Evolutionary conservation across 1,284 basidiomycete genomes (phyloP).

Genomic region (Sphaerobolus stellatus): DNA sequence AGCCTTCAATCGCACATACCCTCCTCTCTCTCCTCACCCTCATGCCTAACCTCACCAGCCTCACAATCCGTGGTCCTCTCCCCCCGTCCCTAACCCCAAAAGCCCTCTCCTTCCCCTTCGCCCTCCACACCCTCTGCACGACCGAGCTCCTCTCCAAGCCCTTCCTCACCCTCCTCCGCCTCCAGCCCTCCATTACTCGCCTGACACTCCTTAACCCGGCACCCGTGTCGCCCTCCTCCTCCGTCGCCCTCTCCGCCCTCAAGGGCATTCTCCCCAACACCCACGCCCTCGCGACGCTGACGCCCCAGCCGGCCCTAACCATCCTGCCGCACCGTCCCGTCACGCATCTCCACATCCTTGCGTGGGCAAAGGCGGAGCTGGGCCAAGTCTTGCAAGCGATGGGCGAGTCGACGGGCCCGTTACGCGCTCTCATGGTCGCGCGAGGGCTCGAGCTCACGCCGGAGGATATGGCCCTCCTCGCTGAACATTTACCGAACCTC

Average conservation of each 20-base stretch:
- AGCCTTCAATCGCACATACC: not conserved
- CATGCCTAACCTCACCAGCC: conserved; percentile 6
- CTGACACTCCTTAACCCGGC: conserved; percentile 7
- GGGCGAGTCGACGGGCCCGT: not conserved
- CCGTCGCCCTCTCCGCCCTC: not conserved
- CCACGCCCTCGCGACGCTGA: conserved; percentile 6
- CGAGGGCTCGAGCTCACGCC: conserved; percentile 9
- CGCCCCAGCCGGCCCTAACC: conserved; percentile 8
- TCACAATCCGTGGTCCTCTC: conserved; percentile 9
- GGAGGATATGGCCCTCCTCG: conserved; percentile 4
- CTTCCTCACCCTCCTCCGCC: conserved; percentile 6
- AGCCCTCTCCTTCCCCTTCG: conserved; percentile 1
- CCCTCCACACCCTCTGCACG: conserved; percentile 5
- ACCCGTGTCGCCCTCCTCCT: not conserved
- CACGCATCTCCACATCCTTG: conserved; percentile 13
- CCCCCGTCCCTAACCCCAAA: not conserved
- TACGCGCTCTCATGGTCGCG: conserved; percentile 10
- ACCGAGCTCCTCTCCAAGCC: conserved; percentile 5
- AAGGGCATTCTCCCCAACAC: conserved; percentile 6
- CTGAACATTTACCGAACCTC: conserved; percentile 8
- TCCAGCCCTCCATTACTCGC: conserved; percentile 8
- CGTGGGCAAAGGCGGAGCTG: conserved; percentile 6
- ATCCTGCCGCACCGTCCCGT: conserved; percentile 9
- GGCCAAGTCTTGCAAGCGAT: not conserved
- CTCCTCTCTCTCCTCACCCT: conserved; percentile 1